A percentile compares a stretch with the other conserved stretches of the same genome.
Evolutionary conservation across 345 rosid species (phyloP).

Genomic region (Syzygium oleosum): DNA sequence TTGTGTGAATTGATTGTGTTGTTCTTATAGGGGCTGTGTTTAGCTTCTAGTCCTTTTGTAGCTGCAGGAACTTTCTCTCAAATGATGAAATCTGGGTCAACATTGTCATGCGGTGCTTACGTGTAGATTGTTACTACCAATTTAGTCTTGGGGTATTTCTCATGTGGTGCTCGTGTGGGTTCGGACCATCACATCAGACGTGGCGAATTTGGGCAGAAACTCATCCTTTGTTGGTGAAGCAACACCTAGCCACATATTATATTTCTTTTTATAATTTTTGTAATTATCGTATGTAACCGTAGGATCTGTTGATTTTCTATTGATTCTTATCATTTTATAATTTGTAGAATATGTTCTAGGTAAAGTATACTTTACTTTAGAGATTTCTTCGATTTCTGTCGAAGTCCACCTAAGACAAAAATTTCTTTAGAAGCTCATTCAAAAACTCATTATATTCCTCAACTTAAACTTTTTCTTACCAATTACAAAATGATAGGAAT

Average conservation of each 20-base stretch:
- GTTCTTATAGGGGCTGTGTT: not conserved
- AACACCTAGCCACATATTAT: not conserved
- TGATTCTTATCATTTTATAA: not conserved
- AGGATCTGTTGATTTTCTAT: not conserved
- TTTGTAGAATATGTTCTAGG: not conserved
- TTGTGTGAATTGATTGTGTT: not conserved
- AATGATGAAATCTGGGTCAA: not conserved
- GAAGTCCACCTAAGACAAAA: not conserved
- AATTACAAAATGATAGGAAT: not conserved
- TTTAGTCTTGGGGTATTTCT: not conserved
- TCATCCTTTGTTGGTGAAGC: not conserved
- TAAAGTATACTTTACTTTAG: not conserved
- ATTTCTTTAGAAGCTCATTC: not conserved
- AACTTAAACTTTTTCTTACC: not conserved
- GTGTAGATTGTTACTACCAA: not conserved
- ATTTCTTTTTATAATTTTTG: not conserved
- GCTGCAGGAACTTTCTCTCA: not conserved
- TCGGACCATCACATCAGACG: not conserved
- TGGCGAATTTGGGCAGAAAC: not conserved
- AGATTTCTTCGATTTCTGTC: not conserved
- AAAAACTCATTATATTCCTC: not conserved
- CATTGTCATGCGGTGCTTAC: not conserved
- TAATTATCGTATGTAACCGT: not conserved
- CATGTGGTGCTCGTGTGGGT: not conserved
- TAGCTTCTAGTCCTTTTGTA: not conserved